Conservation (phyloP, 1,139 yeast genomes). For the Geotrichum histeridarum region DNA sequence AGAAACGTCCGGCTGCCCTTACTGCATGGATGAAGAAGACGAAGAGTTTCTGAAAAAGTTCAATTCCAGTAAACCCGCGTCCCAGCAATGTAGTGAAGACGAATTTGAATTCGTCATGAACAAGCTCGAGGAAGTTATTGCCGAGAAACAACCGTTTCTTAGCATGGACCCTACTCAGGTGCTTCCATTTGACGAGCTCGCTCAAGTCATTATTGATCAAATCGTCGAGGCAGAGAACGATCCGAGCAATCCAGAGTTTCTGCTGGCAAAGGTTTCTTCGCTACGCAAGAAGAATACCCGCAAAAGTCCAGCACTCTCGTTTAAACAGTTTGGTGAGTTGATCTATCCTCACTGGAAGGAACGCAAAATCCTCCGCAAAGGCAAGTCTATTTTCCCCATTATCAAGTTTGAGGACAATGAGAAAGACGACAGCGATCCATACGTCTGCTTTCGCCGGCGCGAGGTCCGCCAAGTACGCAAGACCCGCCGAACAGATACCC, state of each 20-base stretch:
- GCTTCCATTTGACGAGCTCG: slow-evolving; percentile 63
- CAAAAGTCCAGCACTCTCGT: slow-evolving; percentile 43
- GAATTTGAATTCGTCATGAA: slow-evolving; percentile 81
- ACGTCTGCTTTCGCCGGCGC: slow-evolving; percentile 91
- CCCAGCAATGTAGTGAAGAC: slow-evolving; percentile 54
- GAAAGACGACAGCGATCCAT: slow-evolving; percentile 91
- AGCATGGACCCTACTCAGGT: slow-evolving; percentile 79
- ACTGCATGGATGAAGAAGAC: slow-evolving; percentile 88
- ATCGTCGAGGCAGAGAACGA: slow-evolving; percentile 34
- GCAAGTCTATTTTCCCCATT: slow-evolving; percentile 66
- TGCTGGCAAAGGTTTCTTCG: slow-evolving; percentile 26
- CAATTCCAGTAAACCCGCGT: slow-evolving; percentile 36
- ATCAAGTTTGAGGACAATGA: slow-evolving; percentile 84
- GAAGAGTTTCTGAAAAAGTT: slow-evolving; percentile 54
- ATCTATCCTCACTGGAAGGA: slow-evolving; percentile 79
- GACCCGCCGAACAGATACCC: slow-evolving; percentile 89
- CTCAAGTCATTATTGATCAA: slow-evolving; percentile 27
- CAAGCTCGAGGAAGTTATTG: slow-evolving; percentile 66
- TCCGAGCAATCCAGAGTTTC: slow-evolving; percentile 36
- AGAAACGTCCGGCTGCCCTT: slow-evolving; percentile 80
- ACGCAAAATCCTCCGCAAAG: slow-evolving; percentile 66
- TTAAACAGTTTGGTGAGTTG: slow-evolving; percentile 59
- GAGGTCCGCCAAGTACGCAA: slow-evolving; percentile 94
- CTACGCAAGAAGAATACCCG: slow-evolving; percentile 17
- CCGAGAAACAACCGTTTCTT: slow-evolving; percentile 81